phyloP scores from a whole-genome alignment of 495 filamentous ascomycete genomes.

The Penicillium riverlandense region DNA sequence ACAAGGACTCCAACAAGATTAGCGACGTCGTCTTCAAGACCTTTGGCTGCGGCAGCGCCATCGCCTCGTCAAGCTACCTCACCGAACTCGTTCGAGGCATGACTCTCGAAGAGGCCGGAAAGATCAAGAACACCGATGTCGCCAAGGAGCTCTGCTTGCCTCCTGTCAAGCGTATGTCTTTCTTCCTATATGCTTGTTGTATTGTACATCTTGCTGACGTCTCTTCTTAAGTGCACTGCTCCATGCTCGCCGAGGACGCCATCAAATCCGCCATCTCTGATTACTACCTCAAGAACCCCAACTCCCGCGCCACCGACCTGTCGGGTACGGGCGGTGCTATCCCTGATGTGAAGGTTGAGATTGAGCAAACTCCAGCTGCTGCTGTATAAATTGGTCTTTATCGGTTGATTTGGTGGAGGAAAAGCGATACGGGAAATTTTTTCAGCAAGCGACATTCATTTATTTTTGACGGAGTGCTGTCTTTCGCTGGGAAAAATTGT shows the following conservation, averaged over 20 bases:
- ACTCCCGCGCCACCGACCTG: constrained; percentile 63
- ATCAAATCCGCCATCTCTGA: constrained; percentile 99
- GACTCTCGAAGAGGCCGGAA: constrained; percentile 88
- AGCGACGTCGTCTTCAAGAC: constrained; percentile 97
- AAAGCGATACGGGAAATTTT: too few species aligned
- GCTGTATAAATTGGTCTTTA: constrained; percentile 16
- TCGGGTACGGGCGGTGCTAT: constrained; percentile 59
- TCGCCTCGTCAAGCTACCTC: constrained; percentile 82
- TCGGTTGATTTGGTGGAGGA: too few species aligned
- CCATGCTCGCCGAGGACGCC: constrained; percentile 97
- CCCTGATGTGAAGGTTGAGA: constrained; percentile 45
- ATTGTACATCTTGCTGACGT: constrained; percentile 8
- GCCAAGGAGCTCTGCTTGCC: constrained; percentile 95
- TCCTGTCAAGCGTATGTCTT: constrained; percentile 78
- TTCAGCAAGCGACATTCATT: background rate
- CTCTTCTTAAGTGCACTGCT: constrained; percentile 74
- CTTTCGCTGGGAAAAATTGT: background rate
- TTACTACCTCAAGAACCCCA: constrained; percentile 91
- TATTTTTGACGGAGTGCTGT: background rate
- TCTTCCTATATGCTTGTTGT: background rate
- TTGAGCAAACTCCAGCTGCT: constrained; percentile 25
- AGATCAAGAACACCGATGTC: constrained; percentile 94
- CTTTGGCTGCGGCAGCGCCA: constrained; percentile 94
- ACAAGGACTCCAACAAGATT: constrained; percentile 82
- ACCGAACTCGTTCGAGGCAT: constrained; percentile 91